phyloP scores from a whole-genome alignment of 2,329 filamentous ascomycete species.

The Tolypocladium inflatum region DNA sequence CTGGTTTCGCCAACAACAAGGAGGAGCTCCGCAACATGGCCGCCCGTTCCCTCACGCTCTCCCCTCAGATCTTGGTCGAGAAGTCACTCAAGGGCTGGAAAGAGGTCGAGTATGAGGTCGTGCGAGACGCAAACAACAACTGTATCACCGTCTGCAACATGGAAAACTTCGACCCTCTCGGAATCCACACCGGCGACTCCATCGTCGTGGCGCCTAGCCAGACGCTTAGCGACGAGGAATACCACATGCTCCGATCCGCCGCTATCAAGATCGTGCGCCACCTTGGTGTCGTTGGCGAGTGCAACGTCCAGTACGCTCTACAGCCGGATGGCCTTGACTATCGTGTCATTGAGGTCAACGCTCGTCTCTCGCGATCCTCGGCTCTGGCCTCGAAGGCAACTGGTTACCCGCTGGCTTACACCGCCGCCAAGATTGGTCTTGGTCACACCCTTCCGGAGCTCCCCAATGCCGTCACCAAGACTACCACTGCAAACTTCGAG shows the following conservation, averaged over 20 bases:
- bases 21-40: slow-evolving; percentile 92
- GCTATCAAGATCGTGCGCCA: slow-evolving; percentile 98
- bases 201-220: slow-evolving; percentile 97
- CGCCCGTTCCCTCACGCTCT: slow-evolving; percentile 83
- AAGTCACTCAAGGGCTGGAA: slow-evolving; percentile 99
- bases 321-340: slow-evolving; percentile 97
- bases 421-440: slow-evolving; percentile 94
- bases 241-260: slow-evolving; percentile 96
- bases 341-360: slow-evolving; percentile 97
- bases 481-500: slow-evolving; percentile 97
- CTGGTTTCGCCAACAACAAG: slow-evolving; percentile 87
- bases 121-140: slow-evolving; percentile 94
- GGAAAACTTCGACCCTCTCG: slow-evolving; percentile 88
- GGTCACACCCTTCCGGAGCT: slow-evolving; percentile 92
- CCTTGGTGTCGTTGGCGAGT: slow-evolving; percentile 94
- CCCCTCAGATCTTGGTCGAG: slow-evolving; percentile 94
- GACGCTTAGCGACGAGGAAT: slow-evolving; percentile 95
- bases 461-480: slow-evolving; percentile 96
- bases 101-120: slow-evolving; percentile 97
- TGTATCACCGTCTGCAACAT: slow-evolving; percentile 92
- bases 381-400: slow-evolving; percentile 96
- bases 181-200: slow-evolving; percentile 96
- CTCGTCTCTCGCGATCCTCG: slow-evolving; percentile 93
- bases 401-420: slow-evolving; percentile 94
- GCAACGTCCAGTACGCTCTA: slow-evolving; percentile 95